Evolutionary conservation across 2,329 filamentous ascomycete genomes (phyloP), one percentile per base, ranked within the genome.

Genomic region (Beauveria rudraprayagi): DNA sequence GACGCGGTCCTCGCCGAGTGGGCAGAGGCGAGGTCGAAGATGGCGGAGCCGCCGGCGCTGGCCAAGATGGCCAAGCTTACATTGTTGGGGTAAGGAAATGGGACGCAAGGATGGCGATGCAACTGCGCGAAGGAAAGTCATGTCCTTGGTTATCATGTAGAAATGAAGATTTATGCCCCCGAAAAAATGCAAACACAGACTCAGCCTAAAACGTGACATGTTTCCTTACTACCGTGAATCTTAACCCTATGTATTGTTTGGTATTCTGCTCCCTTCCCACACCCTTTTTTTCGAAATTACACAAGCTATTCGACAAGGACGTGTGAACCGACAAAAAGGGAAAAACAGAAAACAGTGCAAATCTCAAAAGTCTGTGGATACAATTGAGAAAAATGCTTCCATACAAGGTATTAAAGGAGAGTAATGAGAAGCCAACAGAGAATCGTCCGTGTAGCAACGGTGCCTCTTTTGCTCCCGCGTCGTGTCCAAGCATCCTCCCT

Each of bases 1-100:
- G 79, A 82, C 24, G 80, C 77, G 3, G 82, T 84, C 40, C 67
- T 83, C 57, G 75, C 76, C 60, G 81, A 83, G 62, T 80, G 77
- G 63, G 70, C 82, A 52, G 72, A 79, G 62, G 79, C 75, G 8
- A 73, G 71, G 65, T 75, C 73, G 65, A 75, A 77, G 67, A 77
- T 71, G 66, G 73, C 78, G 66, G 75, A 78, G 60, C 73, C 80
- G 41, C 82, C 82, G 26, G 70, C 78, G 11, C 75, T 85, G n/a
- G 74, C 72, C 47, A 71, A 69, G 2, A 73, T 85, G 67, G 74
- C 78, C 68, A 81, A 75, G 69, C 66, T 85, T 57, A 76, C 78
- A 16, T 69, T 85, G 24, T 65, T 85, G 44, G 81, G 80, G 6
- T 80, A 70, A 68, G n/a, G n/a, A n/a, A n/a, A 16, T 6, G 34